Percentiles rank a stretch among this genome's conserved stretches.
phyloP scores from a whole-genome alignment of 192 early-diverging fungal genomes.

The Gamsiella multidivaricata region DNA sequence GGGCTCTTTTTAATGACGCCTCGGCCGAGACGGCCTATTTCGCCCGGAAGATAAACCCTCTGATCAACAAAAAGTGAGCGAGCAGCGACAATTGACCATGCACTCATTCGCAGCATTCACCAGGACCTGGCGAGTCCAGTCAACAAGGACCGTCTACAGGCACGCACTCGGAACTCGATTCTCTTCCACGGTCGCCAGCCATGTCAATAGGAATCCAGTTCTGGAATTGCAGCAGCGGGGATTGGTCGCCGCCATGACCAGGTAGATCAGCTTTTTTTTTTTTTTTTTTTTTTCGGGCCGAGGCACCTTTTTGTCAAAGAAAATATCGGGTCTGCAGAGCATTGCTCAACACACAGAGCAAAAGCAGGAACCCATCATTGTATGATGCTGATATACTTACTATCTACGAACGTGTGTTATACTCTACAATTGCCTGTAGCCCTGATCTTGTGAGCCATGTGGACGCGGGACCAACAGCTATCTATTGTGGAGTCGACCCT shows the following conservation, averaged over 20 bases:
- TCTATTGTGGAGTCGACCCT: slow-evolving; percentile 96
- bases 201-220: slow-evolving; percentile 43
- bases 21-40: no score
- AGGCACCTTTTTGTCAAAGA: no score
- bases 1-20: no score
- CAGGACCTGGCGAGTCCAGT: background rate
- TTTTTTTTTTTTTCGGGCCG: background rate
- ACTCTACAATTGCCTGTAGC: slow-evolving; percentile 24
- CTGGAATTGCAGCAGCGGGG: slow-evolving; percentile 57
- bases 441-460: slow-evolving; percentile 59
- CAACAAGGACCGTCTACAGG: background rate
- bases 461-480: slow-evolving; percentile 56
- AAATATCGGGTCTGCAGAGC: no score
- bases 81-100: no score
- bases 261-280: slow-evolving; percentile 19
- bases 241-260: slow-evolving; percentile 68
- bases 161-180: slow-evolving; percentile 3
- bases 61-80: no score
- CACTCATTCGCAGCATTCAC: slow-evolving; percentile 24
- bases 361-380: no score
- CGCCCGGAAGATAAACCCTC: no score
- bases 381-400: no score
- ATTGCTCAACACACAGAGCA: no score
- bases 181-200: slow-evolving; percentile 10
- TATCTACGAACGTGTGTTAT: no score